A percentile compares a stretch with the other conserved stretches of the same genome.
phyloP scores from a whole-genome alignment of 352 stramenopile genomes.

The Hyaloperonospora brassicae region DNA sequence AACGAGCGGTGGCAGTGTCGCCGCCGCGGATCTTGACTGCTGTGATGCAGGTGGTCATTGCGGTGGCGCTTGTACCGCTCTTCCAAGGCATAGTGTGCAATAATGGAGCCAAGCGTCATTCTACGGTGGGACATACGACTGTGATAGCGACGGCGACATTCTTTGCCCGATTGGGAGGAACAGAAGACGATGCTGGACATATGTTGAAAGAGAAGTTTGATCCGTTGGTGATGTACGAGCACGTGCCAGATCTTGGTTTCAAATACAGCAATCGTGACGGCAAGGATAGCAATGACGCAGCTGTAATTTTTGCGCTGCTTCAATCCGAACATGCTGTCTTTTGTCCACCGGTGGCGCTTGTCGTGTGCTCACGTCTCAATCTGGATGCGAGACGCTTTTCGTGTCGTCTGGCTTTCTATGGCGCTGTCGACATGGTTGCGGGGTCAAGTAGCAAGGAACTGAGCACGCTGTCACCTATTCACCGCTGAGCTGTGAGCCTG shows the following conservation, averaged over 20 bases:
- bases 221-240: constrained; percentile 32
- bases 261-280: background rate
- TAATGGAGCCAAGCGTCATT: constrained; percentile 63
- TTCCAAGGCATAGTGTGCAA: constrained; percentile 39
- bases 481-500: constrained; percentile 20
- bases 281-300: background rate
- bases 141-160: constrained; percentile 59
- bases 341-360: constrained; percentile 37
- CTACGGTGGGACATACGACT: constrained; percentile 69
- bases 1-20: constrained; percentile 54
- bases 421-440: constrained; percentile 34
- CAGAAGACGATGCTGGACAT: too few species aligned
- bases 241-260: constrained; percentile 31
- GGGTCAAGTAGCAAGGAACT: constrained; percentile 9
- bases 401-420: constrained; percentile 64
- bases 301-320: constrained; percentile 47
- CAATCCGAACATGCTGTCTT: constrained; percentile 64
- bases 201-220: too few species aligned
- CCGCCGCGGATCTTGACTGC: constrained; percentile 38
- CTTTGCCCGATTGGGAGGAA: constrained; percentile 31
- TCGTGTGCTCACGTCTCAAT: constrained; percentile 74
- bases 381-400: constrained; percentile 46
- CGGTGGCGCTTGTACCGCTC: constrained; percentile 50
- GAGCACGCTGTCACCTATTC: constrained; percentile 4
- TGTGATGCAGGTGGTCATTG: constrained; percentile 40